Conservation (phyloP, 495 filamentous ascomycete genomes). For the Bacidia gigantensis region DNA sequence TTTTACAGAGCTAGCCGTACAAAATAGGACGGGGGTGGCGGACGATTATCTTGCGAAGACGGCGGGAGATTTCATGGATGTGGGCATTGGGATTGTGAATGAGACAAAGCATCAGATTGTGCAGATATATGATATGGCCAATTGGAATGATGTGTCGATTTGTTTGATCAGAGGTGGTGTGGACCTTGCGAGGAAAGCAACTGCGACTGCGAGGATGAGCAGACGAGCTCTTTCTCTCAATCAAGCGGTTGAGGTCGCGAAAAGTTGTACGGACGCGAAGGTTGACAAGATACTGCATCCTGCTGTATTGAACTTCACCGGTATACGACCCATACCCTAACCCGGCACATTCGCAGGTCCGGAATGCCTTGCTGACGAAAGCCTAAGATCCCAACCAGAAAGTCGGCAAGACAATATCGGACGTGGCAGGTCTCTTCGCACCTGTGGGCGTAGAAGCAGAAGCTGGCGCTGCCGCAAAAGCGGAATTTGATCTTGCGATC, state of each 20-base stretch:
- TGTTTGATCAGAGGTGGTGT: too few relatives aligned
- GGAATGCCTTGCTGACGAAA: background rate
- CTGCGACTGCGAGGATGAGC: too few relatives aligned
- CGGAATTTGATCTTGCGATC: background rate
- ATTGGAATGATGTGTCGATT: background rate
- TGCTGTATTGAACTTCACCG: background rate
- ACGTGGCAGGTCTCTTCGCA: background rate
- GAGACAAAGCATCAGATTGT: background rate
- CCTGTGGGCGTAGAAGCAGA: background rate
- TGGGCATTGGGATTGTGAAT: background rate
- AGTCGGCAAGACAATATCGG: background rate
- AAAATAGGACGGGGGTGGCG: background rate
- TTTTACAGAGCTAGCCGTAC: background rate
- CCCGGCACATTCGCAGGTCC: too few relatives aligned
- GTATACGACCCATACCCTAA: too few relatives aligned
- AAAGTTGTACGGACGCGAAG: background rate
- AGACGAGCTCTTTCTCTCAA: too few relatives aligned
- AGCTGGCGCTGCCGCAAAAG: background rate
- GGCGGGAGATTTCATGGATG: background rate
- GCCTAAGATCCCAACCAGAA: background rate
- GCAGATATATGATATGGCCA: background rate
- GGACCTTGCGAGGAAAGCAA: too few relatives aligned
- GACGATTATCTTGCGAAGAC: background rate
- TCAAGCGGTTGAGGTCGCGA: too few relatives aligned
- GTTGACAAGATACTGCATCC: background rate